Evolutionary conservation across 768 basidiomycete genomes (phyloP).

Genomic region (Collybia sordida): DNA sequence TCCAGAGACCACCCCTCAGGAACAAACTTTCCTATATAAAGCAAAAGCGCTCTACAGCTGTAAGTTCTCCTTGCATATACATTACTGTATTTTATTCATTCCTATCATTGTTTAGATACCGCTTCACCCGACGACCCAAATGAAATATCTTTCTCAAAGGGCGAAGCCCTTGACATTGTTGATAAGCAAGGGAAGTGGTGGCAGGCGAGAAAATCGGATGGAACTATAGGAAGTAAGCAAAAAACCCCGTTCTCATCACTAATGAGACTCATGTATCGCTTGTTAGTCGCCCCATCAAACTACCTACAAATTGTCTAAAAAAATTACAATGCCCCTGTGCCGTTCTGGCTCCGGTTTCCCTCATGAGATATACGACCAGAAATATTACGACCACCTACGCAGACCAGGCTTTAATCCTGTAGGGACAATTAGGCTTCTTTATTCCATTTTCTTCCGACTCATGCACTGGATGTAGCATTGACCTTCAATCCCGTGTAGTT

Average conservation of each 20-base stretch:
- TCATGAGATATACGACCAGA: constrained; percentile 14
- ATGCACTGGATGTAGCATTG: constrained; percentile 11
- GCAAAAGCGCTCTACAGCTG: constrained; percentile 92
- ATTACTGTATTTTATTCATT: constrained; percentile 10
- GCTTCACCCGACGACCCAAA: constrained; percentile 96
- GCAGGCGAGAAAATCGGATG: constrained; percentile 83
- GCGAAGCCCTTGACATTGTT: constrained; percentile 88
- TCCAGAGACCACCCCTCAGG: constrained; percentile 20
- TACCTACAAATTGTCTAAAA: constrained; percentile 79
- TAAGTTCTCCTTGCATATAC: constrained; percentile 35
- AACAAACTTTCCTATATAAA: constrained; percentile 62
- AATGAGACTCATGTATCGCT: constrained; percentile 11
- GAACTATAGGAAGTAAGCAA: constrained; percentile 76
- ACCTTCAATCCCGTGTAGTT: constrained; percentile 6
- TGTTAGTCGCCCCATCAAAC: constrained; percentile 78
- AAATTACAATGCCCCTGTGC: constrained; percentile 1
- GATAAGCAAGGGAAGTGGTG: constrained; percentile 96
- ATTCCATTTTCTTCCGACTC: constrained; percentile 5
- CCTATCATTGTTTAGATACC: constrained; percentile 56
- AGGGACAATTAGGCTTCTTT: constrained; percentile 7
- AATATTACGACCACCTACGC: constrained; percentile 15
- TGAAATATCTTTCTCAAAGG: constrained; percentile 92
- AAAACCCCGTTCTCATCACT: constrained; percentile 1
- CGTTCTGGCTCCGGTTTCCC: background rate
- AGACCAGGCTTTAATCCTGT: constrained; percentile 7